Conservation (phyloP, 2,329 filamentous ascomycete species). For the Diplocarpon rosae region DNA sequence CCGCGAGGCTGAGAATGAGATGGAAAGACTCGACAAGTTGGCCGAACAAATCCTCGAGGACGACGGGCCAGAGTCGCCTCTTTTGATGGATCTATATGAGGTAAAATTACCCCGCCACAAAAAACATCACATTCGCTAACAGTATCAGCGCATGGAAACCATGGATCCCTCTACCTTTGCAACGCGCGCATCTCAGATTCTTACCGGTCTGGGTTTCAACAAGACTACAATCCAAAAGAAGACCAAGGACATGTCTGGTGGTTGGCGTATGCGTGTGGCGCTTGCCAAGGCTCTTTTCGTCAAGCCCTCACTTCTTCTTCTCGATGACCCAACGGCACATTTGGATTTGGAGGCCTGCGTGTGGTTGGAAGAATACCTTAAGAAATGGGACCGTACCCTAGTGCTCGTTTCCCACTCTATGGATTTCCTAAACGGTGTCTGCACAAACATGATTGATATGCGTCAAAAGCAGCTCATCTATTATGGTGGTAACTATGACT, state of each 20-base stretch:
- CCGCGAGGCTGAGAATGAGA: slow-evolving; percentile 82
- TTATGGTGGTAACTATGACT: slow-evolving; percentile 99
- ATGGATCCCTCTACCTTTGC: slow-evolving; percentile 98
- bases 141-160: slow-evolving; percentile 76
- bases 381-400: slow-evolving; percentile 98
- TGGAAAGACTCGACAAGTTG: slow-evolving; percentile 78
- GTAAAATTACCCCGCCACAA: slow-evolving; percentile 39
- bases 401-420: slow-evolving; percentile 94
- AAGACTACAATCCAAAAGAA: slow-evolving; percentile 97
- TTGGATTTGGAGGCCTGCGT: slow-evolving; percentile 98
- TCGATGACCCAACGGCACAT: slow-evolving; percentile 97
- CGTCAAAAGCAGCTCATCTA: slow-evolving; percentile 78
- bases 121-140: slow-evolving; percentile 12
- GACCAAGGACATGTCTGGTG: slow-evolving; percentile 99
- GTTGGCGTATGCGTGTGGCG: slow-evolving; percentile 99
- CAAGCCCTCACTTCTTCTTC: slow-evolving; percentile 87
- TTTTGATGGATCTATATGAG: slow-evolving; percentile 92
- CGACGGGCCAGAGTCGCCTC: slow-evolving; percentile 80
- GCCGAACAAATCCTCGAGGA: slow-evolving; percentile 87
- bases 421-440: slow-evolving; percentile 99
- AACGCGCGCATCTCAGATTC: slow-evolving; percentile 88
- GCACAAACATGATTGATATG: slow-evolving; percentile 98
- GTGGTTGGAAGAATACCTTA: slow-evolving; percentile 98
- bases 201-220: slow-evolving; percentile 99
- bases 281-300: slow-evolving; percentile 97